Evolutionary conservation across 2,329 filamentous ascomycete species (phyloP).

Genomic region (Diaporthe helianthi): DNA sequence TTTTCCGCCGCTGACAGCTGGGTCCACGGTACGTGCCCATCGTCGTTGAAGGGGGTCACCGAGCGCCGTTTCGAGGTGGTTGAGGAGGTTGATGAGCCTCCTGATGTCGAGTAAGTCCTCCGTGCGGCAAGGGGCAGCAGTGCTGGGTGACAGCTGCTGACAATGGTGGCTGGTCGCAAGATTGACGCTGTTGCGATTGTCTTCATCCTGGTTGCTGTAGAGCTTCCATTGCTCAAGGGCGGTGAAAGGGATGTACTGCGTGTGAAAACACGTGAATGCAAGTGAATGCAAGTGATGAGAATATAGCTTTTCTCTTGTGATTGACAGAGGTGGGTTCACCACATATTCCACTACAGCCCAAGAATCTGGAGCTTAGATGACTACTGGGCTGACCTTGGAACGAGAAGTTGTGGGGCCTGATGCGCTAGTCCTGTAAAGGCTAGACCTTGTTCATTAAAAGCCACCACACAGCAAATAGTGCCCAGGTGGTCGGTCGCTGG

Average conservation of each 20-base stretch:
- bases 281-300: no score
- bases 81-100: conserved; percentile 42
- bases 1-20: conserved; percentile 81
- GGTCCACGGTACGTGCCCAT: conserved; percentile 81
- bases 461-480: background rate
- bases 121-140: conserved; percentile 46
- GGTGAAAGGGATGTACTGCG: background rate
- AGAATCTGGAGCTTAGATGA: conserved; percentile 9
- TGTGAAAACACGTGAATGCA: background rate
- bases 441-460: background rate
- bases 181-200: conserved; percentile 30
- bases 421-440: background rate
- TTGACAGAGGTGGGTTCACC: conserved; percentile 5
- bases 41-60: conserved; percentile 86
- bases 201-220: conserved; percentile 35
- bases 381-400: conserved; percentile 14
- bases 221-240: conserved; percentile 33
- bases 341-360: background rate
- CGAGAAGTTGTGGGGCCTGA: background rate
- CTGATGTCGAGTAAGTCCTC: conserved; percentile 62
- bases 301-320: background rate
- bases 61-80: conserved; percentile 65
- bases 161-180: conserved; percentile 31
- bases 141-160: conserved; percentile 41
- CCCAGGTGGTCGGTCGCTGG: background rate